Base-by-base conservation (phyloP, 306 rosid species). In the Myrica gale region DNA sequence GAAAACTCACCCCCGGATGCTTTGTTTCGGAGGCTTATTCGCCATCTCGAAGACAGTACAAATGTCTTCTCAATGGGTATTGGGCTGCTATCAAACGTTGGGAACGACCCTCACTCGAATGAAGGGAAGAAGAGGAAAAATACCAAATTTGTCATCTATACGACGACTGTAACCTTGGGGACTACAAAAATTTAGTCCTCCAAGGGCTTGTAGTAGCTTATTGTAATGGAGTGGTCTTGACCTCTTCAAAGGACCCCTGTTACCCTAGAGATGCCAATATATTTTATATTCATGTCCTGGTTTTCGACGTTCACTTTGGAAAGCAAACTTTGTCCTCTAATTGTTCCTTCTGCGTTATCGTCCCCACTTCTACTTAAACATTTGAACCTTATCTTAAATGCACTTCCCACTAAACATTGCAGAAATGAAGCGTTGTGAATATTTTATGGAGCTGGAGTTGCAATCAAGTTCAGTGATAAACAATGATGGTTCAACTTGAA, bases 281-380 rank as follows among this genome's bases (percentile, higher is more conserved):
- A 10, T 0, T 23, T 21, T 58, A 60, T 4, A 9, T 57, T 3
- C 41, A 58, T 11, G 0, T 23, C 43, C 43, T 20, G 48, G 52
- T 86, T 76, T 70, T 54, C 79, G 82, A 92, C 80, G 81, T 76
- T 81, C 75, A 69, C 76, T 83, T 85, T 47, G 72, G 80, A 82
- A 87, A 90, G 87, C 78, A 88, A 78, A 82, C 72, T 87, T 86
- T 92, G 91, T 81, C 89, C 76, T 83, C 77, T 83, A 88, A 89
- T 83, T 88, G 87, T 82, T 81, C 82, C 79, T n/a, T 26, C 6
- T 42, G 42, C 16, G 65, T 70, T 53, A 83, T 88, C 82, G 84
- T 81, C 79, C 62, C 82, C 63, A 19, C 58, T 78, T 76, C 72
- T 58, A 66, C 72, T 80, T 81, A 79, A 60, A 32, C 26, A 4